Base-by-base conservation (phyloP, 2,329 filamentous ascomycete genomes). In the Claviceps citrina region DNA sequence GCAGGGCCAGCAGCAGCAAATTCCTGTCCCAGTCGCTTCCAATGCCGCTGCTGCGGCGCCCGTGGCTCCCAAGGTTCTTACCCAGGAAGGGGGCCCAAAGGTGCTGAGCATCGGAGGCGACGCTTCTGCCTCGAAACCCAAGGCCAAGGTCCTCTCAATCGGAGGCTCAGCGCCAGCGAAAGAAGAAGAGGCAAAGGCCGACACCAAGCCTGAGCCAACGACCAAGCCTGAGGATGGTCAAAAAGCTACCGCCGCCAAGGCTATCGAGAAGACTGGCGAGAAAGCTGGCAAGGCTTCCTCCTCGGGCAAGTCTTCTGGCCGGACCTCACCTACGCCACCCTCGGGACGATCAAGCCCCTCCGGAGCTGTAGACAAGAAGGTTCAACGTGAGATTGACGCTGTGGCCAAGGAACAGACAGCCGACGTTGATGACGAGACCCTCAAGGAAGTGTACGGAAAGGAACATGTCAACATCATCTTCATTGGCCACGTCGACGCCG, bases 401-500 rank as follows among this genome's bases (percentile, higher is more conserved):
- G 82, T 98, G 43, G 73, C 81, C 45, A 83, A 87, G 62, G 81
- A 89, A 54, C 84, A 93, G 58, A 69, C 73, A 3, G 80, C 80
- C 18, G 80, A 84, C 57, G 79, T 84, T 15, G 73, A 77, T 42
- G 67, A 76, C 2, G 70, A 71, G 20, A 89, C 85, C 0, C 67
- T 98, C 44, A 84, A 86, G 60, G 89, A 96, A 59, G 91, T 98
- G 45, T 98, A 91, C 60, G 91, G 91, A 58, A 95, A 96, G 62
- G 86, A 80, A 57, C 76, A 80, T 51, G 67, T 98, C 54, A 98
- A 98, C 64, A 81, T 98, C 51, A 94, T 96, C 49, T 95, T 96
- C 65, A 82, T 96, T 55, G 89, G 91, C 38, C 91, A 98, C 70
- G 93, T 98, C 53, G 91, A 98, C 67, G 91, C 91, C 39, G 91